Percentiles rank a stretch among this genome's conserved stretches.
Evolutionary conservation across 2,329 filamentous ascomycete genomes (phyloP).

Genomic region (Trichoderma sp.): DNA sequence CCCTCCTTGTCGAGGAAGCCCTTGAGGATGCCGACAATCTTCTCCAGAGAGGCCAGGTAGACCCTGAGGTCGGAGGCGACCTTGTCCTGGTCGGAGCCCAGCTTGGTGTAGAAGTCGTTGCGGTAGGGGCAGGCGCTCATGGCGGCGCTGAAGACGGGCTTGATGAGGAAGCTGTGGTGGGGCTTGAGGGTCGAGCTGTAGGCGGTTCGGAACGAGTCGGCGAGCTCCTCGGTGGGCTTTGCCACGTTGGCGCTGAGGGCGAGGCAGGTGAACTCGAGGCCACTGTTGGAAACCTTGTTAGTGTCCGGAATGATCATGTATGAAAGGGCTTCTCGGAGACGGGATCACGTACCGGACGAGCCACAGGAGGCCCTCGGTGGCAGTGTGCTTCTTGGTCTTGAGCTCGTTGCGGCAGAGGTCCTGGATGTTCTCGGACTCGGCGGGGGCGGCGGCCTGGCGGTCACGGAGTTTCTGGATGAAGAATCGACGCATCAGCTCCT

Average conservation of each 20-base stretch:
- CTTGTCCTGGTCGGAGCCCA: conserved; percentile 67
- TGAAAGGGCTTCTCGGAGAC: too few species aligned
- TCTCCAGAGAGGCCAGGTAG: conserved; percentile 79
- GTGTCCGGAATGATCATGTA: neutral
- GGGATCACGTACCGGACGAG: conserved; percentile 69
- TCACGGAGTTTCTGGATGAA: conserved; percentile 78
- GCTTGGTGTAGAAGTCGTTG: conserved; percentile 88
- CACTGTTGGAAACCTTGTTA: conserved; percentile 54
- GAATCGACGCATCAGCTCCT: conserved; percentile 30
- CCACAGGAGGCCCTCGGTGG: conserved; percentile 90
- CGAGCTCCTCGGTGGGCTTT: conserved; percentile 72
- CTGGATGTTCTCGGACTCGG: conserved; percentile 82
- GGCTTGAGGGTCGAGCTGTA: conserved; percentile 88
- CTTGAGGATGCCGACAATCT: conserved; percentile 75
- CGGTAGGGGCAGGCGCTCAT: conserved; percentile 94
- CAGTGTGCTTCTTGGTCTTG: conserved; percentile 83
- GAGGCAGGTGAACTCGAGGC: conserved; percentile 89
- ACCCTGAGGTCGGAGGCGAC: conserved; percentile 65
- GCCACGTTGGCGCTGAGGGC: conserved; percentile 77
- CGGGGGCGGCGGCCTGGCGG: conserved; percentile 75
- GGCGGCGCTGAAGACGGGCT: conserved; percentile 88
- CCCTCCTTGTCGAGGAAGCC: conserved; percentile 60
- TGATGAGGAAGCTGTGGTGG: conserved; percentile 85
- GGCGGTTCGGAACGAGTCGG: conserved; percentile 80
- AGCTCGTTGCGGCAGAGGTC: conserved; percentile 83